Percentiles rank a stretch among this genome's conserved stretches.
Evolutionary conservation across 306 rosid genomes (phyloP).

Genomic region (Myrica gale): DNA sequence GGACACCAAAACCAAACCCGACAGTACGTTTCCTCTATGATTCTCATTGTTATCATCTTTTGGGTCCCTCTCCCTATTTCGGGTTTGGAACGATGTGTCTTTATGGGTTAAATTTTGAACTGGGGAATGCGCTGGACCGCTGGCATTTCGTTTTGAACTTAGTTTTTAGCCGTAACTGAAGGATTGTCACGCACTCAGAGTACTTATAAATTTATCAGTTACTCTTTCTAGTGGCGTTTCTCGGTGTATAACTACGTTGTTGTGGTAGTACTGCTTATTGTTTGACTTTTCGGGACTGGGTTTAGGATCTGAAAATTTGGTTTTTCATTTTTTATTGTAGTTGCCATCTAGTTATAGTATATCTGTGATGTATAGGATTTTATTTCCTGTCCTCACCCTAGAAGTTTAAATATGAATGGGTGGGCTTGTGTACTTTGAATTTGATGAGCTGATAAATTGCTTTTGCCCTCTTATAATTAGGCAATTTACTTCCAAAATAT

Average conservation of each 20-base stretch:
- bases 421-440: neutral
- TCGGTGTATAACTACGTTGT: too few species aligned
- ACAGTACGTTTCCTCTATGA: neutral
- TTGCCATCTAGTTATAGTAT: conserved; percentile 1
- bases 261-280: conserved; percentile 1
- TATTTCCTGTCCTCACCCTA: neutral
- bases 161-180: neutral
- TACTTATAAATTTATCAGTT: neutral
- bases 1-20: neutral
- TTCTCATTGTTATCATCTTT: neutral
- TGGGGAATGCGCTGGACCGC: neutral
- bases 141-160: neutral
- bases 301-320: neutral
- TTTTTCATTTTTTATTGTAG: neutral
- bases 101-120: neutral
- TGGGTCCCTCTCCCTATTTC: neutral
- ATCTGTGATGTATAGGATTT: neutral
- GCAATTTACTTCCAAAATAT: neutral
- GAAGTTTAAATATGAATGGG: neutral
- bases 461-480: neutral
- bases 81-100: neutral
- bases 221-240: neutral
- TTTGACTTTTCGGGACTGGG: neutral
- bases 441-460: neutral
- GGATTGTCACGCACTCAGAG: neutral